Evolutionary conservation across 2,329 filamentous ascomycete species (phyloP).

Genomic region (Trichoderma asperellum): DNA sequence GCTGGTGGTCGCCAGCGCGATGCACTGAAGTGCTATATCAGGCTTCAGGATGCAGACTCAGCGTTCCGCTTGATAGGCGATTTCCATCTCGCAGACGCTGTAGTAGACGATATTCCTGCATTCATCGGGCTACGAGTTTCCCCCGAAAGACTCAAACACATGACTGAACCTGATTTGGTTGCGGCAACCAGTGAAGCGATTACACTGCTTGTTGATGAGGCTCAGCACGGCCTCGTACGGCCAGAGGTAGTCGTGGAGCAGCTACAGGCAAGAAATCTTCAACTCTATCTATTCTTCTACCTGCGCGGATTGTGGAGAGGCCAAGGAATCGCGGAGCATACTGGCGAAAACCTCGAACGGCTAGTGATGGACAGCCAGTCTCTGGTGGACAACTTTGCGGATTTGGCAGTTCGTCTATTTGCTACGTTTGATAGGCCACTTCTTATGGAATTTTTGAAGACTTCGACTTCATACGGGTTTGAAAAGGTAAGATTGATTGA

Average conservation of each 20-base stretch:
- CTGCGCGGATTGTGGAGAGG: conserved; percentile 84
- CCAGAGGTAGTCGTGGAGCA: conserved; percentile 79
- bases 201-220: conserved; percentile 84
- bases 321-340: conserved; percentile 62
- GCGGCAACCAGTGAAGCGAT: conserved; percentile 82
- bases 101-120: conserved; percentile 86
- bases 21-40: conserved; percentile 86
- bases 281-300: conserved; percentile 89
- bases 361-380: conserved; percentile 63
- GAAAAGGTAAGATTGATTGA: conserved; percentile 58
- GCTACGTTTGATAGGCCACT: conserved; percentile 78
- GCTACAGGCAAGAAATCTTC: conserved; percentile 67
- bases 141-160: conserved; percentile 66
- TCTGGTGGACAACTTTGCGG: conserved; percentile 83
- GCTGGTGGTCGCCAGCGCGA: conserved; percentile 80
- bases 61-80: conserved; percentile 86
- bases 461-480: conserved; percentile 85
- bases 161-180: conserved; percentile 72
- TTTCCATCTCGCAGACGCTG: conserved; percentile 85
- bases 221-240: conserved; percentile 82
- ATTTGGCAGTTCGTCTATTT: conserved; percentile 84
- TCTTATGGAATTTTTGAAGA: conserved; percentile 84
- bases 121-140: conserved; percentile 88
- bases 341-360: conserved; percentile 58
- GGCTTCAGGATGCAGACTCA: conserved; percentile 86